phyloP scores from a whole-genome alignment of 495 filamentous ascomycete species.

The Penicillium tannophilum region DNA sequence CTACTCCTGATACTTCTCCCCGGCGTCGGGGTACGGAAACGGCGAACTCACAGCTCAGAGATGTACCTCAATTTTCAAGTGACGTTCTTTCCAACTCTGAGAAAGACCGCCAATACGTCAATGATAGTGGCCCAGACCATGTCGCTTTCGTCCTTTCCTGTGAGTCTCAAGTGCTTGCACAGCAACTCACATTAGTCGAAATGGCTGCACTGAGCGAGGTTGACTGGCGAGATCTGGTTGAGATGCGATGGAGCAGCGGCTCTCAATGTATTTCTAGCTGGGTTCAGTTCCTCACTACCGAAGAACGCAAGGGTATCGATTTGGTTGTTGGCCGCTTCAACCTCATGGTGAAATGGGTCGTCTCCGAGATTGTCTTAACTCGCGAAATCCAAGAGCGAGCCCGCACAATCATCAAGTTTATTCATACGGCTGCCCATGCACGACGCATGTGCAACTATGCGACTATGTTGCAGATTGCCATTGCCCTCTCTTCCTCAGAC shows the following conservation, averaged over 20 bases:
- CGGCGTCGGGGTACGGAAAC: constrained; percentile 25
- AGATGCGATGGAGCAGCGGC: constrained; percentile 86
- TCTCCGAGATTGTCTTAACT: constrained; percentile 90
- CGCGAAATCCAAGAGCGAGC: constrained; percentile 79
- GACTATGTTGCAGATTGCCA: constrained; percentile 92
- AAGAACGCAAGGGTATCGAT: constrained; percentile 84
- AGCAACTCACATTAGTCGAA: constrained; percentile 95
- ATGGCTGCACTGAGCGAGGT: constrained; percentile 95
- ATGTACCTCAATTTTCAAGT: constrained; percentile 39
- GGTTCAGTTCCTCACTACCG: constrained; percentile 88
- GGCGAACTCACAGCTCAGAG: constrained; percentile 20
- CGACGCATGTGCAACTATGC: constrained; percentile 90
- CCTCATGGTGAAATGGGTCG: constrained; percentile 94
- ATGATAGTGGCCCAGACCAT: constrained; percentile 50
- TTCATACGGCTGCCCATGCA: constrained; percentile 87
- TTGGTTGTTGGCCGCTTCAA: constrained; percentile 97
- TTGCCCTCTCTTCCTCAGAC: constrained; percentile 85
- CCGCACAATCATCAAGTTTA: constrained; percentile 82
- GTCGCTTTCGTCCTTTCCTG: constrained; percentile 91
- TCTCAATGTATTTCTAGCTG: constrained; percentile 66
- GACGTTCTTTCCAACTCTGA: constrained; percentile 45
- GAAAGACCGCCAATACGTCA: constrained; percentile 21
- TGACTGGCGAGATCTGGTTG: constrained; percentile 96
- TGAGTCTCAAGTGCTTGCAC: constrained; percentile 84
- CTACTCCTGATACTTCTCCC: constrained; percentile 56